phyloP scores from a whole-genome alignment of 2,329 filamentous ascomycete genomes.

The Fonsecaea multimorphosa region DNA sequence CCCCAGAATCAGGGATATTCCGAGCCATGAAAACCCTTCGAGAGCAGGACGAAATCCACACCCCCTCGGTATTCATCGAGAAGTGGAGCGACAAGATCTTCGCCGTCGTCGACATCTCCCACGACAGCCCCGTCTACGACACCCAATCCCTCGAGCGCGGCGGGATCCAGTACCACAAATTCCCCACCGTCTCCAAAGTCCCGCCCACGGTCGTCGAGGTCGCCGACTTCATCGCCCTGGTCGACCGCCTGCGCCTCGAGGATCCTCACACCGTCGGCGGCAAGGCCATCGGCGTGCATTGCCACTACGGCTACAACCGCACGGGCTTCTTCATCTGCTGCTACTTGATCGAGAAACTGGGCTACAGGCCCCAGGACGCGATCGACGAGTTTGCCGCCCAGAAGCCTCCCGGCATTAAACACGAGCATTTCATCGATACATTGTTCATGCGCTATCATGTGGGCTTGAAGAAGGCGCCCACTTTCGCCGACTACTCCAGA shows the following conservation, averaged over 20 bases:
- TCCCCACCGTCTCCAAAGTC: conserved; percentile 89
- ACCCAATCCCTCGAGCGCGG: conserved; percentile 70
- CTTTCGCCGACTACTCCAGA: conserved; percentile 13
- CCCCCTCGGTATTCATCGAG: conserved; percentile 72
- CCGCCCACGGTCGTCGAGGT: conserved; percentile 72
- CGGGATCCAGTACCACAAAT: conserved; percentile 79
- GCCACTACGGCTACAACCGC: conserved; percentile 94
- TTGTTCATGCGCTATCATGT: conserved; percentile 77
- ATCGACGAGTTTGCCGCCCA: conserved; percentile 76
- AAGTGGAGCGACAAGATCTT: conserved; percentile 71
- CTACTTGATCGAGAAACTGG: conserved; percentile 84
- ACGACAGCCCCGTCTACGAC: conserved; percentile 89
- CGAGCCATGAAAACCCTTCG: conserved; percentile 91
- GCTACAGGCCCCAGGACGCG: conserved; percentile 74
- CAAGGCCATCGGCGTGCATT: conserved; percentile 78
- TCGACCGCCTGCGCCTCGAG: conserved; percentile 63
- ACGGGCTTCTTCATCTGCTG: conserved; percentile 90
- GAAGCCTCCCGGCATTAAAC: conserved; percentile 82
- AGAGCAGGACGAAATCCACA: conserved; percentile 84
- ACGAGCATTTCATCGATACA: conserved; percentile 85
- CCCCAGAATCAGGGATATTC: conserved; percentile 64
- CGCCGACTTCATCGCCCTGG: conserved; percentile 62
- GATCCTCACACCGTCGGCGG: conserved; percentile 49
- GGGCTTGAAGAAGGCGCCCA: conserved; percentile 51
- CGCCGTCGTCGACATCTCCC: conserved; percentile 87